These are phyloP conservation scores for Solanum piurae DNA, from an alignment of 257 asterid species.

Conservation along the genomic window DNA sequence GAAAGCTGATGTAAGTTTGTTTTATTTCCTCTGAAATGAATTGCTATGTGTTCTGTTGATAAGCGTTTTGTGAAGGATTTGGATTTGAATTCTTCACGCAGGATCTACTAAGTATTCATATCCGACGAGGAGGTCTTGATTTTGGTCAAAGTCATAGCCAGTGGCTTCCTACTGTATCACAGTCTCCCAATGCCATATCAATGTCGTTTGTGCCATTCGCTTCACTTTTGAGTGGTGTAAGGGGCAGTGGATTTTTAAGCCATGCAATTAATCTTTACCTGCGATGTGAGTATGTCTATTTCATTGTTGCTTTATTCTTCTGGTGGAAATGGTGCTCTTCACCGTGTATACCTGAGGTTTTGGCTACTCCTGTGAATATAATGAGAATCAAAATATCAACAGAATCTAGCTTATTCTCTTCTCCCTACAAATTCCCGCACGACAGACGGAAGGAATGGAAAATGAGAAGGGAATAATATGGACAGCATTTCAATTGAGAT, in stretches of 20 bases:
- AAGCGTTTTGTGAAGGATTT: not conserved
- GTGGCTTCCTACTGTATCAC: conserved; percentile 88
- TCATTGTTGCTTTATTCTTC: not conserved
- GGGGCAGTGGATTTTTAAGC: conserved; percentile 83
- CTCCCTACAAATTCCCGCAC: not conserved
- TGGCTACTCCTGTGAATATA: not conserved
- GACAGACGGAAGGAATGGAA: not conserved
- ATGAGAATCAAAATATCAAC: not conserved
- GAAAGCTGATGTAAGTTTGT: conserved; percentile 43
- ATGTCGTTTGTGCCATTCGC: conserved; percentile 91
- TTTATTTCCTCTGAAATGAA: not conserved
- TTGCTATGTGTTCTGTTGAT: not conserved
- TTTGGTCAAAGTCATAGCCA: conserved; percentile 69
- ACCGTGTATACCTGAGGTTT: not conserved
- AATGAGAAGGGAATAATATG: not conserved
- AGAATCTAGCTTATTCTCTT: not conserved
- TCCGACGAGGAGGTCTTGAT: conserved; percentile 74
- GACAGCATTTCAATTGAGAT: not conserved
- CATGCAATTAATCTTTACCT: conserved; percentile 85
- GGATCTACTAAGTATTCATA: conserved; percentile 68
- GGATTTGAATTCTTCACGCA: conserved; percentile 20
- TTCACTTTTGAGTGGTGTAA: conserved; percentile 68
- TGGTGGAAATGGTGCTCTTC: not conserved
- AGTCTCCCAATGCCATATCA: conserved; percentile 75
- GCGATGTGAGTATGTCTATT: conserved; percentile 57